These are phyloP conservation scores for Chenopodium suecicum DNA, from an alignment of 148 eudicot genomes.

Conservation along the genomic window DNA sequence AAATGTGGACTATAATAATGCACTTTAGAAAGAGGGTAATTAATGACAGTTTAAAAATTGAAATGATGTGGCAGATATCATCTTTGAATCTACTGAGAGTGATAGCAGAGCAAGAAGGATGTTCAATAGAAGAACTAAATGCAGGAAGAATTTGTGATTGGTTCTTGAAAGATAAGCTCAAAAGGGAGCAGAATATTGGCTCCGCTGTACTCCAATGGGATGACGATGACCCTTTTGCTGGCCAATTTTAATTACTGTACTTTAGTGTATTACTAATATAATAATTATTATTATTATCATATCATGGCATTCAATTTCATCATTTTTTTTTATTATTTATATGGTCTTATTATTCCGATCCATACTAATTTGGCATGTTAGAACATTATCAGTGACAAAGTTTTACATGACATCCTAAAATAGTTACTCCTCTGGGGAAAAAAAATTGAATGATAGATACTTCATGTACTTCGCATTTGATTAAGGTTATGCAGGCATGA, in stretches of 20 bases:
- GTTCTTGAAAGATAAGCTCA: conserved; percentile 89
- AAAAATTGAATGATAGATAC: no score
- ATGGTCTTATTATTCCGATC: no score
- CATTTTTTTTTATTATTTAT: neutral
- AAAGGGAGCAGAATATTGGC: conserved; percentile 73
- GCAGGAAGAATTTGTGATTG: conserved; percentile 92
- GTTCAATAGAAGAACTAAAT: conserved; percentile 79
- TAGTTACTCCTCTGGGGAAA: no score
- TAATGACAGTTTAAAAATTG: no score
- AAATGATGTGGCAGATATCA: conserved; percentile 52
- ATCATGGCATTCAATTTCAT: neutral
- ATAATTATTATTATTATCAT: neutral
- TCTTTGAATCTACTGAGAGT: conserved; percentile 75
- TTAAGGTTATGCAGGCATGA: no score
- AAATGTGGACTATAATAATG: no score
- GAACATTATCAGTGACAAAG: no score
- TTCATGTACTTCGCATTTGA: no score
- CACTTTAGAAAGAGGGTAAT: no score
- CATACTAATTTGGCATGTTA: no score
- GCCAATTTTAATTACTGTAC: conserved; percentile 30
- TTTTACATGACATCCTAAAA: no score
- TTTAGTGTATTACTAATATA: no score
- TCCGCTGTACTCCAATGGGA: conserved; percentile 92
- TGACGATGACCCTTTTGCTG: conserved; percentile 64
- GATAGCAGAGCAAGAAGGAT: conserved; percentile 76